These are phyloP conservation scores for Fomes fomentarius DNA, from an alignment of 1,284 basidiomycete genomes.

Conservation along the genomic window DNA sequence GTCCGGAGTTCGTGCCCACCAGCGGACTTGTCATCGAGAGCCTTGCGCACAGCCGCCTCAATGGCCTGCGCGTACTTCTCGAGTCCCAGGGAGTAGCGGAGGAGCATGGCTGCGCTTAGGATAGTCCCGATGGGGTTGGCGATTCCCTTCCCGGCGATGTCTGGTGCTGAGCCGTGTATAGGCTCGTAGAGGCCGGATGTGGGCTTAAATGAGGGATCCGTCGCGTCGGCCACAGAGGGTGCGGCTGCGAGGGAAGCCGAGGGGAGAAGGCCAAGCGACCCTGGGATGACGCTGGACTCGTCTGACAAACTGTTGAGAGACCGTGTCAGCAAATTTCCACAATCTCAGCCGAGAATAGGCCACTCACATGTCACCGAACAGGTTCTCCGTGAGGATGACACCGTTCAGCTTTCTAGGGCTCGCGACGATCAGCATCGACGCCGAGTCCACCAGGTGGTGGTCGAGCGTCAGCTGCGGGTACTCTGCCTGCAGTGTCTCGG, in stretches of 20 bases:
- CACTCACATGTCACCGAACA: constrained; percentile 94
- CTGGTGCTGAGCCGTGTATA: constrained; percentile 94
- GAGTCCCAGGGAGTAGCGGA: constrained; percentile 92
- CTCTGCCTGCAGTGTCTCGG: constrained; percentile 80
- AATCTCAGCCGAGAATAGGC: no score
- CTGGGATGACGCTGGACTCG: constrained; percentile 96
- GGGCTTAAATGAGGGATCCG: constrained; percentile 69
- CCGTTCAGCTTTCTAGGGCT: constrained; percentile 96
- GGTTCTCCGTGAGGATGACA: constrained; percentile 91
- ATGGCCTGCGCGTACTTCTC: constrained; percentile 84
- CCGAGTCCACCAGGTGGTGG: constrained; percentile 95
- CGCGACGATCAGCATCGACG: constrained; percentile 94
- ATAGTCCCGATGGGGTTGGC: constrained; percentile 99
- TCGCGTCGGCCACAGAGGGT: constrained; percentile 65
- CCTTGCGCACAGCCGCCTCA: constrained; percentile 88
- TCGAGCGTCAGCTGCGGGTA: constrained; percentile 87
- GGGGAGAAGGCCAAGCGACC: constrained; percentile 94
- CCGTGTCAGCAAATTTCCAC: constrained; percentile 4
- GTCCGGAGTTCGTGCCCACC: constrained; percentile 88
- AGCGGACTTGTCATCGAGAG: constrained; percentile 72
- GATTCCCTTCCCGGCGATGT: constrained; percentile 94
- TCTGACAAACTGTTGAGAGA: constrained; percentile 77
- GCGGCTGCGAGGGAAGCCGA: constrained; percentile 95
- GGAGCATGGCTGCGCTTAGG: constrained; percentile 92
- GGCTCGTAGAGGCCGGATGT: constrained; percentile 94